Conservation (phyloP, 148 eudicot genomes). For the Polygonum maritimum region DNA sequence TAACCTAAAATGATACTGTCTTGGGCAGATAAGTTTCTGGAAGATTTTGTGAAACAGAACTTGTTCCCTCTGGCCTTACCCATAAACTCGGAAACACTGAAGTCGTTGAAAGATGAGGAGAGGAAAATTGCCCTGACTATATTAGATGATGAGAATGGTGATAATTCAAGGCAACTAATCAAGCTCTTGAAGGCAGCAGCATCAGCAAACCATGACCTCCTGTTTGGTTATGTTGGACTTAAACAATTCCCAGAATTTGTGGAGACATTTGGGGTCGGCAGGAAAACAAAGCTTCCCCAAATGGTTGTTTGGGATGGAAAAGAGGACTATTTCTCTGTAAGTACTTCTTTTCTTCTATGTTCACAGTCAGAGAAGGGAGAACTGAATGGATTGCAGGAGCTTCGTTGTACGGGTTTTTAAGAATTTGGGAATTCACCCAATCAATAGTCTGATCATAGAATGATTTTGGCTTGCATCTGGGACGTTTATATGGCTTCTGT, state of each 20-base stretch:
- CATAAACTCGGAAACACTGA: constrained; percentile 52
- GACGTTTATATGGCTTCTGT: background rate
- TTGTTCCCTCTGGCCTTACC: constrained; percentile 74
- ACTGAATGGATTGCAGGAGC: too few species aligned
- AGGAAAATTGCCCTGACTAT: constrained; percentile 78
- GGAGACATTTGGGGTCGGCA: constrained; percentile 61
- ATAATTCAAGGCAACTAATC: constrained; percentile 45
- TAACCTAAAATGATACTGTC: background rate
- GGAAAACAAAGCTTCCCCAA: constrained; percentile 60
- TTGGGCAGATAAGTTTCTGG: constrained; percentile 62
- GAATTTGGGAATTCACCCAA: background rate
- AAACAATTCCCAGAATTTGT: constrained; percentile 67
- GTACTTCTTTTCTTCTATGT: constrained; percentile 10
- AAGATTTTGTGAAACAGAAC: constrained; percentile 72
- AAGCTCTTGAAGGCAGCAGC: constrained; percentile 83
- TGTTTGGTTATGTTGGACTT: constrained; percentile 77
- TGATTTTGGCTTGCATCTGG: background rate
- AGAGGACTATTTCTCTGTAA: constrained; percentile 72
- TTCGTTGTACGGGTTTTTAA: too few species aligned
- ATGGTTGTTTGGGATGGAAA: constrained; percentile 97
- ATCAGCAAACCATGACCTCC: constrained; percentile 80
- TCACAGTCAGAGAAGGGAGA: too few species aligned
- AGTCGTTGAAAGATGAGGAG: constrained; percentile 63
- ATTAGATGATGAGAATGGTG: constrained; percentile 57
- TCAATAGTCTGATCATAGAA: background rate